Conservation (phyloP, 352 stramenopile species). For the Phytophthora brassicae region DNA sequence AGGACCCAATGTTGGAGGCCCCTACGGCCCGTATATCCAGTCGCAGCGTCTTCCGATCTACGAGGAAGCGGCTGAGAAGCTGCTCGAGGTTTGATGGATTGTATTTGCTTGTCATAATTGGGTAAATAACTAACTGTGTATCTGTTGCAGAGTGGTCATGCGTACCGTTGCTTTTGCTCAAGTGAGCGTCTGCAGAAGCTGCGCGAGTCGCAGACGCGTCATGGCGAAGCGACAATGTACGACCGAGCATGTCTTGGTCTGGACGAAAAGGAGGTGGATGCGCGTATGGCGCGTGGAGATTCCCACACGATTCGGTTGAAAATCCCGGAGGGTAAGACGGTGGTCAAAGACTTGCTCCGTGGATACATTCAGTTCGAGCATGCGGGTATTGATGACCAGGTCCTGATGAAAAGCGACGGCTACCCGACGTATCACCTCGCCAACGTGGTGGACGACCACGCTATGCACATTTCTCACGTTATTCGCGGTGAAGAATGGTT, state of each 20-base stretch:
- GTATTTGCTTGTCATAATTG: neutral
- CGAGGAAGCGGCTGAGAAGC: slow-evolving; percentile 83
- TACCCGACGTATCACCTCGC: slow-evolving; percentile 94
- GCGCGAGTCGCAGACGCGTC: slow-evolving; percentile 86
- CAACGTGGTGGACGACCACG: slow-evolving; percentile 96
- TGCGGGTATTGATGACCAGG: slow-evolving; percentile 88
- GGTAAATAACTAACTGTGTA: neutral
- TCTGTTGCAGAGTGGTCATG: slow-evolving; percentile 76
- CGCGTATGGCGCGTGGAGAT: slow-evolving; percentile 85
- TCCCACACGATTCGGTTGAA: slow-evolving; percentile 95
- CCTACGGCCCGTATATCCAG: slow-evolving; percentile 96
- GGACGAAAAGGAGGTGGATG: slow-evolving; percentile 85
- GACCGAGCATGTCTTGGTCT: slow-evolving; percentile 96
- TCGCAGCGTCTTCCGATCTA: slow-evolving; percentile 96
- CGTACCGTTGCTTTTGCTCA: slow-evolving; percentile 98
- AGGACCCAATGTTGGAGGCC: slow-evolving; percentile 88
- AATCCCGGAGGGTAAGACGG: slow-evolving; percentile 90
- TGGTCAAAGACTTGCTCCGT: slow-evolving; percentile 96
- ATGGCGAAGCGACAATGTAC: slow-evolving; percentile 96
- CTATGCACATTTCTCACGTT: slow-evolving; percentile 97
- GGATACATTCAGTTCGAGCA: slow-evolving; percentile 93
- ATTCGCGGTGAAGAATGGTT: slow-evolving; percentile 97
- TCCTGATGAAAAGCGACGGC: slow-evolving; percentile 93
- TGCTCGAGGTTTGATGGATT: slow-evolving; percentile 67
- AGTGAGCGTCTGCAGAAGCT: slow-evolving; percentile 93